These are phyloP conservation scores for Daldinia sp. DNA, from an alignment of 2,329 filamentous ascomycete genomes.

Conservation along the genomic window DNA sequence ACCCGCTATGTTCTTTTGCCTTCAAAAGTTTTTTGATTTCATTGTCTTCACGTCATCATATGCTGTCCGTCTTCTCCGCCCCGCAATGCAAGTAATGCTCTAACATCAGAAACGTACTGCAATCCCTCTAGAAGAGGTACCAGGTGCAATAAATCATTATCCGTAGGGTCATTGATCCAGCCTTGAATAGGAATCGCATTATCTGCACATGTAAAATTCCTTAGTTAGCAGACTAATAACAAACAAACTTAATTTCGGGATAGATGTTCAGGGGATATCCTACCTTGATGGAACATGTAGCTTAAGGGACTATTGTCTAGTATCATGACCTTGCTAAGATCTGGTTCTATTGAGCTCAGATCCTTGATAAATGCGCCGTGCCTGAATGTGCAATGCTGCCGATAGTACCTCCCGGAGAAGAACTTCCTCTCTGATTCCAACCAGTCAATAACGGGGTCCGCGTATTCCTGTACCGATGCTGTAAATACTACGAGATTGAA, in stretches of 20 bases:
- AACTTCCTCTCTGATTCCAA: constrained; percentile 96
- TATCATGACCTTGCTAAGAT: constrained; percentile 98
- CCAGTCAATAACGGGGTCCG: constrained; percentile 99
- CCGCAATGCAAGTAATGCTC: constrained; percentile 87
- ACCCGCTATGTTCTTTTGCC: constrained; percentile 37
- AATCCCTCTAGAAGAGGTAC: constrained; percentile 92
- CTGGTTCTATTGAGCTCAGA: constrained; percentile 93
- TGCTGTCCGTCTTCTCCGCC: constrained; percentile 82
- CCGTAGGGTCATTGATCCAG: constrained; percentile 98
- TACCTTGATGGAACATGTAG: constrained; percentile 98
- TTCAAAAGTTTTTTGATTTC: constrained; percentile 24
- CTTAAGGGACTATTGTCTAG: constrained; percentile 98
- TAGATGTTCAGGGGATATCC: constrained; percentile 48
- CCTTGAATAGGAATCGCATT: constrained; percentile 99
- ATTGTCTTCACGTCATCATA: constrained; percentile 43
- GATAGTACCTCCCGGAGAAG: constrained; percentile 92
- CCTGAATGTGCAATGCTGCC: constrained; percentile 95
- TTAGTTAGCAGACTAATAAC: constrained; percentile 36
- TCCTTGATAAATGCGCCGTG: constrained; percentile 99
- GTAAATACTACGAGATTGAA: constrained; percentile 98
- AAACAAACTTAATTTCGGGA: constrained; percentile 11
- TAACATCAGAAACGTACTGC: constrained; percentile 96
- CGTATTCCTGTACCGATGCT: constrained; percentile 97
- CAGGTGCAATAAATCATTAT: constrained; percentile 93
- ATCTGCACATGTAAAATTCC: constrained; percentile 67